Evolutionary conservation across 768 basidiomycete species (phyloP).

Genomic region (Inosperma sp.): DNA sequence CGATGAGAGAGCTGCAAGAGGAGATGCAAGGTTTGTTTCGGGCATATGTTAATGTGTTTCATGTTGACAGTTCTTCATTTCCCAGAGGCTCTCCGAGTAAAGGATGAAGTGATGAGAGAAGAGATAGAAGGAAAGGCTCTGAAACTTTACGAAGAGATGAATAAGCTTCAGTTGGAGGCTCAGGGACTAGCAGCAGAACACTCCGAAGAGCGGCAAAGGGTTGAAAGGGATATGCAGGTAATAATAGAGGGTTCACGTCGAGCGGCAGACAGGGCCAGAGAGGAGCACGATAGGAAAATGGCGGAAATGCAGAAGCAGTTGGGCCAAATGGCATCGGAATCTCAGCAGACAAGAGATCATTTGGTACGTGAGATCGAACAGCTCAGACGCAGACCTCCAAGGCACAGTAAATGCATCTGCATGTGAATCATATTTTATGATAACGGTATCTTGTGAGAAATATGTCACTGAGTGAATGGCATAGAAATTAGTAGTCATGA

Average conservation of each 20-base stretch:
- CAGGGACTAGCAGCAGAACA: slow-evolving; percentile 36
- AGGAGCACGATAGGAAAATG: slow-evolving; percentile 15
- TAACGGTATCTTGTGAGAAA: no score
- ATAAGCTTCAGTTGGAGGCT: slow-evolving; percentile 36
- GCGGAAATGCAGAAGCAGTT: slow-evolving; percentile 13
- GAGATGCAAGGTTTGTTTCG: slow-evolving; percentile 38
- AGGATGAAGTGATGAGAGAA: slow-evolving; percentile 42
- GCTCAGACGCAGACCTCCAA: no score
- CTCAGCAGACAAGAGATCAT: background rate
- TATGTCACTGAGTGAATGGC: no score
- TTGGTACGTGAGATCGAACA: no score
- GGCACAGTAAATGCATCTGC: no score
- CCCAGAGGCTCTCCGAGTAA: slow-evolving; percentile 34
- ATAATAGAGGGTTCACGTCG: slow-evolving; percentile 11
- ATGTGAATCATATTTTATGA: no score
- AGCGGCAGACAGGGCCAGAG: slow-evolving; percentile 2
- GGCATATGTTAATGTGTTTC: background rate
- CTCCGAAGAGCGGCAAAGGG: slow-evolving; percentile 28
- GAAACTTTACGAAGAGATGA: slow-evolving; percentile 40
- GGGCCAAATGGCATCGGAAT: slow-evolving; percentile 4
- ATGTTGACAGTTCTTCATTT: background rate
- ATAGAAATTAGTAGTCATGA: no score
- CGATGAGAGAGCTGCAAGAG: slow-evolving; percentile 41
- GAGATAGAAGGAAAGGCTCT: slow-evolving; percentile 43
- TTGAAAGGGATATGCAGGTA: slow-evolving; percentile 25